Base-by-base conservation (phyloP, 2,329 filamentous ascomycete genomes). In the Fusarium sororula region DNA sequence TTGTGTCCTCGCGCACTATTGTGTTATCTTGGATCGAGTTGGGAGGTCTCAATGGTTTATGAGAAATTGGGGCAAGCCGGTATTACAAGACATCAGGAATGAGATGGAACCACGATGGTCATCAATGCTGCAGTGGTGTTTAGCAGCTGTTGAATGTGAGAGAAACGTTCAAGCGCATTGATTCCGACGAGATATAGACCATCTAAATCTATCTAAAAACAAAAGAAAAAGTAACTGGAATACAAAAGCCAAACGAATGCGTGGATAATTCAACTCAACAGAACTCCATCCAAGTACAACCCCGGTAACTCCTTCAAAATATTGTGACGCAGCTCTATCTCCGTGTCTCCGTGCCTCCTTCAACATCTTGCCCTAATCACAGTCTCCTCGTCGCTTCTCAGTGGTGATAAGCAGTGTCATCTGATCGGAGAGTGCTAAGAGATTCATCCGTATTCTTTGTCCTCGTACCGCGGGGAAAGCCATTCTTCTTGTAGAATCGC, bases 1-100 rank as follows among this genome's bases (percentile, higher is more conserved):
- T 11, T 26, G 59, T 7, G 17, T 76, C 24, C 44, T 76, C 17
- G 66, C 71, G 2, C 66, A 76, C 22, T 76, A 76, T 24, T 73
- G 65, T 18, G 68, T 76, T 3, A 32, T 74, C 14, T 28, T 76
- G 28, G 54, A 76, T 13, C 45, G 63, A 12, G 45, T 60, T 2
- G 74, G 70, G 7, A 53, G n/a, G 6, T 38, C 54, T 1, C 55
- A 59, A 24, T 76, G 74, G 74, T 76, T 62, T 17, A 61, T 74
- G 63, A 38, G 53, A 5, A 72, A 62, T 18, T 76, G 74, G 74
- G 74, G 74, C 0, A 61, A 32, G 13, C 56, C 48, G 0, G 35
- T 76, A 9, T 15, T 76, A 12, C 38, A 41, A 22, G 60, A 76
- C 14, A 70, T 76, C 1, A 22, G 37, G 14, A 48, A 58, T 0